phyloP scores from a whole-genome alignment of 306 rosid genomes.

The Astragalus membranaceus region DNA sequence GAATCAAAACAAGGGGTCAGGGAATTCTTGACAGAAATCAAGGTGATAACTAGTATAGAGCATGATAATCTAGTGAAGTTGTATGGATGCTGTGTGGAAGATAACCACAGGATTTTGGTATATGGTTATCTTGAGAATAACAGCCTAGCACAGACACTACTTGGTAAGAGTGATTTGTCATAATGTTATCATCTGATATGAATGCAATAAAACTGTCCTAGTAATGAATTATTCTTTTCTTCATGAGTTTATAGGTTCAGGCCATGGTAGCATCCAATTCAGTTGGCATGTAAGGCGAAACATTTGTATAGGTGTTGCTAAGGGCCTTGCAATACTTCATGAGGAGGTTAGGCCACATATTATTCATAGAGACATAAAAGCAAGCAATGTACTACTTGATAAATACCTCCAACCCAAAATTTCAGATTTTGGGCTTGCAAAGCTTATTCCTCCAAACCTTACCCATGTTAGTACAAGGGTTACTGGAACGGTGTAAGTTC shows the following conservation, averaged over 20 bases:
- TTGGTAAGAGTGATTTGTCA: too few relatives aligned
- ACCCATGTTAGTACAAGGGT: constrained; percentile 78
- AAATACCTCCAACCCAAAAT: constrained; percentile 54
- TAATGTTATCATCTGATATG: too few relatives aligned
- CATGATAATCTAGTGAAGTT: too few relatives aligned
- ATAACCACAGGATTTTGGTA: too few relatives aligned
- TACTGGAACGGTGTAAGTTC: constrained; percentile 76
- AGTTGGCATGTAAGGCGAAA: constrained; percentile 45
- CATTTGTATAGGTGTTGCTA: constrained; percentile 73
- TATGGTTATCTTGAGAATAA: too few relatives aligned
- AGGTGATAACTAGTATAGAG: too few relatives aligned
- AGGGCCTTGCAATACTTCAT: constrained; percentile 69
- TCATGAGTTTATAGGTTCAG: constrained; percentile 37
- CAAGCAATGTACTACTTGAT: constrained; percentile 71
- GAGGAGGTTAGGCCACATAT: too few relatives aligned
- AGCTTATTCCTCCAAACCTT: constrained; percentile 49
- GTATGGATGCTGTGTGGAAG: too few relatives aligned
- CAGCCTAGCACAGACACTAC: too few relatives aligned
- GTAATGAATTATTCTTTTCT: constrained; percentile 14
- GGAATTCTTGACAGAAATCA: too few relatives aligned
- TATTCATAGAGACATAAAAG: too few relatives aligned
- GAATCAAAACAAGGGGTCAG: too few relatives aligned
- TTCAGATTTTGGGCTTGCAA: constrained; percentile 91
- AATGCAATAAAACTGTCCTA: not conserved
- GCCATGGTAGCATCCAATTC: constrained; percentile 49